phyloP scores from a whole-genome alignment of 2,329 filamentous ascomycete genomes.

The Aspergillus versicolor region DNA sequence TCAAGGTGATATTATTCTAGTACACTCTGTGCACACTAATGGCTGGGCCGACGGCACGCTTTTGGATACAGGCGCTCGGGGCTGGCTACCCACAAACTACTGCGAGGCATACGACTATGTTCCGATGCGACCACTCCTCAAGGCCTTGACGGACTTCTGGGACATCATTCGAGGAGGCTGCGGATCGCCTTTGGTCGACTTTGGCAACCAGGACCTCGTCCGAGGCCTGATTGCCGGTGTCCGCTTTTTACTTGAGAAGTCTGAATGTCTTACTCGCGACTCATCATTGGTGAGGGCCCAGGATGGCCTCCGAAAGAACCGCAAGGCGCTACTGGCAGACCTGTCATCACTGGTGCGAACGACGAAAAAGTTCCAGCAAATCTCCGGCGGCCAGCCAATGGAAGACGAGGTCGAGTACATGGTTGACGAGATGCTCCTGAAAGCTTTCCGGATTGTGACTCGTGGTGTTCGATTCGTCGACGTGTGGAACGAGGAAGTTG shows the following conservation, averaged over 20 bases:
- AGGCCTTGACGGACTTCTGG: conserved; percentile 88
- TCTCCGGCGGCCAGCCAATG: conserved; percentile 52
- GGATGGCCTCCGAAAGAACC: conserved; percentile 72
- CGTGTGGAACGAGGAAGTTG: conserved; percentile 65
- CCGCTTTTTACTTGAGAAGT: conserved; percentile 85
- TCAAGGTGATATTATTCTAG: conserved; percentile 86
- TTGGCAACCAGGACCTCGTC: conserved; percentile 90
- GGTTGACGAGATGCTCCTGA: conserved; percentile 88
- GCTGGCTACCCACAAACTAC: conserved; percentile 98
- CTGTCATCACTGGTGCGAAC: conserved; percentile 86
- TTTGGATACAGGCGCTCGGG: conserved; percentile 77
- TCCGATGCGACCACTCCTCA: conserved; percentile 79
- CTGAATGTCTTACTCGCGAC: conserved; percentile 82
- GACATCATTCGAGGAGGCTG: conserved; percentile 79
- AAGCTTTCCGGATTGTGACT: conserved; percentile 91
- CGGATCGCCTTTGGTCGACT: conserved; percentile 72
- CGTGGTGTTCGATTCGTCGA: conserved; percentile 88
- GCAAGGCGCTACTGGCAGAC: conserved; percentile 86
- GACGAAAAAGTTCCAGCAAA: conserved; percentile 79
- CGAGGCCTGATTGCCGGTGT: conserved; percentile 92
- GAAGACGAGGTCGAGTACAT: conserved; percentile 51
- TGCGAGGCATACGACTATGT: conserved; percentile 92
- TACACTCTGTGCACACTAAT: conserved; percentile 96
- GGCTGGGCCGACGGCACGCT: conserved; percentile 97
- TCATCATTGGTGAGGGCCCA: conserved; percentile 71